These are phyloP conservation scores for Trichoderma pleuroti DNA, from an alignment of 2,329 filamentous ascomycete species.

Conservation along the genomic window DNA sequence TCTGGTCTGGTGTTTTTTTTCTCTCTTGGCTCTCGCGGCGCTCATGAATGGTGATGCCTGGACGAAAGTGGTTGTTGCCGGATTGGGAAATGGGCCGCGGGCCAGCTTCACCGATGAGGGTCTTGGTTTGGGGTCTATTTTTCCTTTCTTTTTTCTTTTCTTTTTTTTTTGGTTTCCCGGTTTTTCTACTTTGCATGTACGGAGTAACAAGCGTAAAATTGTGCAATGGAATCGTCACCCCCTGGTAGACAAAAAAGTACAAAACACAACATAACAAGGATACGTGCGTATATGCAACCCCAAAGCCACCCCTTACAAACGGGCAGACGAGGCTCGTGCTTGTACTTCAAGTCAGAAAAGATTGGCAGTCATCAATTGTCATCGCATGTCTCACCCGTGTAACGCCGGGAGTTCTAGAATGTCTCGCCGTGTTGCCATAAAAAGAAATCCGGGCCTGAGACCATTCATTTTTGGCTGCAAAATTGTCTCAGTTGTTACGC, in stretches of 20 bases:
- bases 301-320: not conserved
- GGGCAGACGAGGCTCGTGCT: not conserved
- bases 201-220: not conserved
- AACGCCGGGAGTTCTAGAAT: not conserved
- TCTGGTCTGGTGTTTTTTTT: not conserved
- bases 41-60: constrained; percentile 6
- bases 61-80: not conserved
- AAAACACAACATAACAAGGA: not conserved
- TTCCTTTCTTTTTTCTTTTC: not conserved
- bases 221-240: not conserved
- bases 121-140: constrained; percentile 1
- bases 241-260: too few species aligned
- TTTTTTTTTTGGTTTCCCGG: not conserved
- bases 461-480: not conserved
- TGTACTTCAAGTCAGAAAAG: not conserved
- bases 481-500: not conserved
- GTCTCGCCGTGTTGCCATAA: not conserved
- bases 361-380: not conserved
- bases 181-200: not conserved
- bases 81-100: not conserved
- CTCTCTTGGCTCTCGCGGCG: not conserved
- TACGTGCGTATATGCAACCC: not conserved
- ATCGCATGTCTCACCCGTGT: not conserved
- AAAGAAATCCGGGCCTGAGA: not conserved
- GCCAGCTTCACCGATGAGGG: not conserved